Evolutionary conservation across 352 stramenopile species (phyloP).

Genomic region (Phytophthora foliorum): DNA sequence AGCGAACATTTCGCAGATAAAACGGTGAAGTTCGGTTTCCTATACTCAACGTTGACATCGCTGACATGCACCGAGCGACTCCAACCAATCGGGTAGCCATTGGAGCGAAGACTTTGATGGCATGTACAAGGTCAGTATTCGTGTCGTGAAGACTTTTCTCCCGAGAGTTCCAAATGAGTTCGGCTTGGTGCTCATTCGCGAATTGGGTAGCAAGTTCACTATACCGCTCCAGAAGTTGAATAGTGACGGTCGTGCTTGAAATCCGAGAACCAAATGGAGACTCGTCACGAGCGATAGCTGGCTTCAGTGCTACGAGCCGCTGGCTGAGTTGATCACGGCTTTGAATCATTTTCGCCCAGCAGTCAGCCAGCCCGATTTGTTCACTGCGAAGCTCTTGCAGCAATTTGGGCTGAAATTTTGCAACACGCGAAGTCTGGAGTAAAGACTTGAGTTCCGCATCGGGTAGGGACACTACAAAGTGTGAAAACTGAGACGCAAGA

Average conservation of each 20-base stretch:
- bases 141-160: conserved; percentile 12
- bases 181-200: conserved; percentile 23
- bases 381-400: conserved; percentile 28
- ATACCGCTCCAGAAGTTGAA: conserved; percentile 30
- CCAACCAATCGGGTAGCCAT: conserved; percentile 19
- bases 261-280: conserved; percentile 30
- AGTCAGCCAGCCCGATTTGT: conserved; percentile 21
- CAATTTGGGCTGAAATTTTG: conserved; percentile 12
- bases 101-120: neutral
- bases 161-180: conserved; percentile 20
- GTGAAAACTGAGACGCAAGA: conserved; percentile 28
- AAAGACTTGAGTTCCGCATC: conserved; percentile 18
- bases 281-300: conserved; percentile 1
- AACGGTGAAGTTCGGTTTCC: conserved; percentile 23
- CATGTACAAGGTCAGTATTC: conserved; percentile 1
- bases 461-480: conserved; percentile 33
- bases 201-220: conserved; percentile 26
- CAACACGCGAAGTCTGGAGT: conserved; percentile 7
- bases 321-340: conserved; percentile 15
- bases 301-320: conserved; percentile 16
- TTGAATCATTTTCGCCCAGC: conserved; percentile 23
- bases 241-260: neutral
- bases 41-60: conserved; percentile 26
- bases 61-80: conserved; percentile 30
- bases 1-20: conserved; percentile 41